Base-by-base conservation (phyloP, 2,329 filamentous ascomycete genomes). In the Colletotrichum magnum region DNA sequence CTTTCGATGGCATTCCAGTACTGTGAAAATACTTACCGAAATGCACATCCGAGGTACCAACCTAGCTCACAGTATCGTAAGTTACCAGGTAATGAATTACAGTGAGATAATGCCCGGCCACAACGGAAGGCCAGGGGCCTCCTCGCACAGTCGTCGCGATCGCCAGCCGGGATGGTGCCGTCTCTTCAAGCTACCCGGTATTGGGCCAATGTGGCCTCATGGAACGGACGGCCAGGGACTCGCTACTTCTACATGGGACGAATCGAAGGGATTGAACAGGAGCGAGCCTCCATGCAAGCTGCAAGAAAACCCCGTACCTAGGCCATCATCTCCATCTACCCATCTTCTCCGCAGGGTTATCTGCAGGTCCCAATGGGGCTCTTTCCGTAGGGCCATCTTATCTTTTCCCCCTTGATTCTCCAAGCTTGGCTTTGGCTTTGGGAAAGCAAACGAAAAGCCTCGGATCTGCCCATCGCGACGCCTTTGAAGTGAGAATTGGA, bases 111-210 rank as follows among this genome's bases (percentile, higher is more conserved):
- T 36, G 7, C 32, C 41, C 6, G 41, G 41, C 13, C 10, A 43
- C 5, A 43, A 51, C 36, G 28, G 47, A 21, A 10, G 26, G 32
- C 45, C n/a, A 50, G 57, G 57, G 47, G 5, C 26, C n/a, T 65
- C 16, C n/a, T 65, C 16, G 57, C 67, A 67, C 62, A 67, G 67
- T 57, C 57, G 60, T 59, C 36, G 28, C 58, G 67, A 67, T 69
- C 67, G 45, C 12, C 67, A 47, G 51, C 63, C 51, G 51, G 56
- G 67, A 69, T 69, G 56, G 56, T 56, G 67, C 67, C 56, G 57
- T 66, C 56, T 61, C 21, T 52, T 61, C 12, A 21, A 60, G 52
- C 57, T 47, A 36, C 62, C 21, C 21, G 21, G 21, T 24, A 24
- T 66, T 66, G 51, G 62, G 62, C 62, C 26, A 36, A 36, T 36